Base-by-base conservation (phyloP, 2,329 filamentous ascomycete genomes). In the Aureobasidium mangrovei region DNA sequence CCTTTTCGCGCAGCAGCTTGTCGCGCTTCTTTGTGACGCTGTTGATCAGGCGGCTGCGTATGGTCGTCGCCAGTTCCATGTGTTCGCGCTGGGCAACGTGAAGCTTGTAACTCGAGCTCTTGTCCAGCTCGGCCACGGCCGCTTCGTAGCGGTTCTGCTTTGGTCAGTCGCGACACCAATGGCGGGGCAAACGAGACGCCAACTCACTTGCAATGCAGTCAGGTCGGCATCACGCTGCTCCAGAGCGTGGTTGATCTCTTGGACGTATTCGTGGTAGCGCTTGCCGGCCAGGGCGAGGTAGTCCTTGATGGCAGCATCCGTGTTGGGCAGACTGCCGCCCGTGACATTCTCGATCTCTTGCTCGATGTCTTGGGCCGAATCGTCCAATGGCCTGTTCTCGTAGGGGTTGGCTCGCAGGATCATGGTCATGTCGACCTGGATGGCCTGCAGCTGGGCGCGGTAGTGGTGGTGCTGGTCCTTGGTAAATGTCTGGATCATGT, bases 371-470 rank as follows among this genome's bases (percentile, higher is more conserved):
- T 89, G 84, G 44, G 77, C 73, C 26, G 71, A 72, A 60, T 84
- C 81, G 10, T 80, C 79, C 53, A 95, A 77, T 46, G 88, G 82
- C 57, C 82, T 80, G 57, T 83, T 77, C 33, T 61, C 58, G 68
- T 95, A 94, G 0, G 88, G 86, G 64, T 95, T 86, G 51, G 93
- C 87, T 61, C 87, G 84, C 68, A 89, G 84, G 60, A 95, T 88
- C 43, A 95, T 78, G 56, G 81, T 88, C 72, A 91, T 90, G 69
- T 95, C 91, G 60, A 88, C 84, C 71, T 96, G 91, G n/a, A 96
- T 82, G 61, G 88, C 88, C 64, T 93, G 85, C 2, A 96, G 79
- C 70, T 96, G 89, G 60, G 93, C 87, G 58, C 91, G 83, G 70
- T 95, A 97, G 63, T 89, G 84, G 59, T 80, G 76, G 69, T 95